Percentiles rank a stretch among this genome's conserved stretches.
Evolutionary conservation across 345 rosid species (phyloP).

Genomic region (Salix dunnii): DNA sequence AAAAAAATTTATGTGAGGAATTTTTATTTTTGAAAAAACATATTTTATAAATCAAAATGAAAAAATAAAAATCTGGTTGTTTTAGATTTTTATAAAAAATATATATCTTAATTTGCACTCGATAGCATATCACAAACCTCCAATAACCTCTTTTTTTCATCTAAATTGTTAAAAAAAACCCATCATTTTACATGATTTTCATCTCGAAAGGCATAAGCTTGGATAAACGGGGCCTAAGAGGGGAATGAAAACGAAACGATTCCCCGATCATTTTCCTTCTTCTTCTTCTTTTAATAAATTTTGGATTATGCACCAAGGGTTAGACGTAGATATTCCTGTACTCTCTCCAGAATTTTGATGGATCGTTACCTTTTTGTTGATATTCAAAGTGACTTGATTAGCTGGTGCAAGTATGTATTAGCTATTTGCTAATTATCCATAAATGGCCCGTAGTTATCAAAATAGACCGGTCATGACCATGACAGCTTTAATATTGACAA

Average conservation of each 20-base stretch:
- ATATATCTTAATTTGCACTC: too few relatives aligned
- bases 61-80: too few relatives aligned
- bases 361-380: conserved; percentile 6
- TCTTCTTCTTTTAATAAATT: conserved; percentile 13
- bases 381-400: neutral
- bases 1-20: too few relatives aligned
- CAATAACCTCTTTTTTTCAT: too few relatives aligned
- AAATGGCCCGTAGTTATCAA: neutral
- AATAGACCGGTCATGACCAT: neutral
- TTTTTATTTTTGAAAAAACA: too few relatives aligned
- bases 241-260: conserved; percentile 4
- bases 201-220: too few relatives aligned
- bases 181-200: too few relatives aligned
- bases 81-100: too few relatives aligned
- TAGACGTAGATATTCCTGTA: conserved; percentile 1
- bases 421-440: neutral
- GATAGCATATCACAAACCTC: accelerated
- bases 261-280: conserved; percentile 33
- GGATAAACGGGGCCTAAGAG: neutral
- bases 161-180: too few relatives aligned
- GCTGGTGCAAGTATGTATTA: neutral
- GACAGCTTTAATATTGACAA: neutral
- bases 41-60: too few relatives aligned
- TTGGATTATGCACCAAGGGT: conserved; percentile 24
- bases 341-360: neutral